Evolutionary conservation across 176 grass and related monocot species (phyloP).

Genomic region (Bolboschoenus planiculmis): DNA sequence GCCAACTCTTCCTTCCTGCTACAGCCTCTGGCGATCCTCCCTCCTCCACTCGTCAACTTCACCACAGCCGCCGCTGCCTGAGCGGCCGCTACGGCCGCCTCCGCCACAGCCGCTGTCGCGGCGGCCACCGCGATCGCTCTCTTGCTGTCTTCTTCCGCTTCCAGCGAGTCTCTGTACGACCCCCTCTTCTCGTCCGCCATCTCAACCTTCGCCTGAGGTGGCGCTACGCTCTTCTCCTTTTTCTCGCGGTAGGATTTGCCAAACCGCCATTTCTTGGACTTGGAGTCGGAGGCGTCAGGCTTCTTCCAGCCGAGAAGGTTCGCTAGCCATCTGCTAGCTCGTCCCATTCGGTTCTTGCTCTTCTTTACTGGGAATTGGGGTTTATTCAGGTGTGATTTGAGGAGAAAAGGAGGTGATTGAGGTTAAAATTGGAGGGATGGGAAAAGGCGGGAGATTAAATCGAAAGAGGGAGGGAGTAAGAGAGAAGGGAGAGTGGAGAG

Average conservation of each 20-base stretch:
- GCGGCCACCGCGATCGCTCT: conserved; percentile 73
- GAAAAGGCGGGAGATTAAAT: conserved; percentile 24
- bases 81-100: conserved; percentile 64
- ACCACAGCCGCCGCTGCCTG: conserved; percentile 75
- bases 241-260: conserved; percentile 82
- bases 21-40: neutral
- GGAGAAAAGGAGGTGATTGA: neutral
- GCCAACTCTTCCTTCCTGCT: conserved; percentile 51
- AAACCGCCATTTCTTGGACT: conserved; percentile 70
- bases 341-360: conserved; percentile 38
- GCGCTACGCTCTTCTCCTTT: neutral
- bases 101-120: conserved; percentile 75
- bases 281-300: neutral
- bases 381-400: neutral
- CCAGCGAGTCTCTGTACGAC: conserved; percentile 34
- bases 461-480: neutral
- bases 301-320: conserved; percentile 46
- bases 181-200: conserved; percentile 12
- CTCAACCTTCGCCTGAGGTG: conserved; percentile 7
- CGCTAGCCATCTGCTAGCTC: conserved; percentile 68
- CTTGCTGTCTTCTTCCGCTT: conserved; percentile 39
- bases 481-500: neutral
- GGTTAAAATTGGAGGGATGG: conserved; percentile 4
- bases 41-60: conserved; percentile 59
- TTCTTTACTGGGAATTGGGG: neutral